A percentile compares a stretch with the other conserved stretches of the same genome.
These are phyloP conservation scores for Pseudogymnoascus sp. DNA, from an alignment of 2,329 filamentous ascomycete species.

Conservation along the genomic window DNA sequence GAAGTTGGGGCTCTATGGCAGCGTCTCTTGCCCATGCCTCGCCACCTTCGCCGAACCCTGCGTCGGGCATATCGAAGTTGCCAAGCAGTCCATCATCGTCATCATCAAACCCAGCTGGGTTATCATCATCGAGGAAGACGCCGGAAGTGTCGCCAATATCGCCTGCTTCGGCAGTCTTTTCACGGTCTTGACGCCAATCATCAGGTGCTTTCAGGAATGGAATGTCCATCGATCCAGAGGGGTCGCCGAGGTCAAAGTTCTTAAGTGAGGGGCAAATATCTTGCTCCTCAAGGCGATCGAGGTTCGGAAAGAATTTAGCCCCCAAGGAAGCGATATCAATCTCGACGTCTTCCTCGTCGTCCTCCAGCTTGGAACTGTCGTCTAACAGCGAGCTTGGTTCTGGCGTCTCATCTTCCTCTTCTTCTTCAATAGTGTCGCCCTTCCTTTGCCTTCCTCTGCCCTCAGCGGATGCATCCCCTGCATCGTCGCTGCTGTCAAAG, in stretches of 20 bases:
- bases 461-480: slow-evolving; percentile 44
- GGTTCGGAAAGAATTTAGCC: slow-evolving; percentile 76
- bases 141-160: slow-evolving; percentile 64
- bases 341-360: slow-evolving; percentile 54
- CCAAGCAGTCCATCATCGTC: slow-evolving; percentile 65
- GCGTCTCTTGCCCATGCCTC: slow-evolving; percentile 93
- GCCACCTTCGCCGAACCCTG: slow-evolving; percentile 89
- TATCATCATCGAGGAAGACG: slow-evolving; percentile 80
- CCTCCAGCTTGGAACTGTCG: slow-evolving; percentile 35
- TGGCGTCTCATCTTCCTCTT: slow-evolving; percentile 35
- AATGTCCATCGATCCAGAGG: slow-evolving; percentile 77
- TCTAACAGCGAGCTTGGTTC: slow-evolving; percentile 32
- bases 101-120: slow-evolving; percentile 72
- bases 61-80: slow-evolving; percentile 65
- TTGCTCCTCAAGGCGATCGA: slow-evolving; percentile 69
- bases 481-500: slow-evolving; percentile 95
- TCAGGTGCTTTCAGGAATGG: slow-evolving; percentile 87
- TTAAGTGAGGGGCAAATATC: slow-evolving; percentile 95
- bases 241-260: slow-evolving; percentile 83
- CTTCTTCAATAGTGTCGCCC: slow-evolving; percentile 60
- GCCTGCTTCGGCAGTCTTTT: slow-evolving; percentile 46
- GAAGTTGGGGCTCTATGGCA: slow-evolving; percentile 77
- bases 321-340: slow-evolving; percentile 74
- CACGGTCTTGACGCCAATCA: slow-evolving; percentile 69
- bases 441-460: slow-evolving; percentile 25